Evolutionary conservation across 2,329 filamentous ascomycete genomes (phyloP), one percentile per base, ranked within the genome.

Genomic region (Scedosporium minutisporum): DNA sequence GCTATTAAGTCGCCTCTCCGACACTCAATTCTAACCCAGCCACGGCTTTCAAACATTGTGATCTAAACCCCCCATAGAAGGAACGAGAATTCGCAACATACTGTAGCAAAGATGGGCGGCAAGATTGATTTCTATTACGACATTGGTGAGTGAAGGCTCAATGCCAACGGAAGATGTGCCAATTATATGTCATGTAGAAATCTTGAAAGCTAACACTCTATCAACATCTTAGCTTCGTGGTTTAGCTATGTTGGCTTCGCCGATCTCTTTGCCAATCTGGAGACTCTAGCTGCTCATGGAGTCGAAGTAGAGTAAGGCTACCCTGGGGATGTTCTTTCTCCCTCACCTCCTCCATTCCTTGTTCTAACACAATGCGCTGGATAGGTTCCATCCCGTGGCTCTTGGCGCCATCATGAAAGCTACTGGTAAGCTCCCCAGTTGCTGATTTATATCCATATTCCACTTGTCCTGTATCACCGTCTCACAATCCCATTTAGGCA

Each of bases 311-410:
- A 91, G 88, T 90, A 75, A 67, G 85, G 70, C 6, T 4, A 5
- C 42, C 12, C 14, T 5, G 38, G 4, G 12, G 29, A 51, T 51
- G 12, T 18, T 62, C 25, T 6, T 21, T 5, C 14, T 63, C 18
- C 42, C 21, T 42, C 23, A 41, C 18, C 2, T 4, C 29, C 27
- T 61, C 21, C 25, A 41, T 14, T 14, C 38, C 21, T 5, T 16
- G 18, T 3, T 55, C 65, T 42, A 63, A 27, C 42, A 33, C 7
- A 16, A 53, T 3, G 6, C 4, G 10, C 33, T 38, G 33, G 10
- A 21, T 53, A 90, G 87, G 60, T 83, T 89, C 67, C 80, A 88
- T 66, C 90, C 90, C 14, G 80, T 92, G 60, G 87, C 93, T 69
- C 78, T 93, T 14, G 86, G 85, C 27, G 87, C 81, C 57, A 83